Evolutionary conservation across 495 filamentous ascomycete species (phyloP).

Genomic region (Trichoderma erinaceum): DNA sequence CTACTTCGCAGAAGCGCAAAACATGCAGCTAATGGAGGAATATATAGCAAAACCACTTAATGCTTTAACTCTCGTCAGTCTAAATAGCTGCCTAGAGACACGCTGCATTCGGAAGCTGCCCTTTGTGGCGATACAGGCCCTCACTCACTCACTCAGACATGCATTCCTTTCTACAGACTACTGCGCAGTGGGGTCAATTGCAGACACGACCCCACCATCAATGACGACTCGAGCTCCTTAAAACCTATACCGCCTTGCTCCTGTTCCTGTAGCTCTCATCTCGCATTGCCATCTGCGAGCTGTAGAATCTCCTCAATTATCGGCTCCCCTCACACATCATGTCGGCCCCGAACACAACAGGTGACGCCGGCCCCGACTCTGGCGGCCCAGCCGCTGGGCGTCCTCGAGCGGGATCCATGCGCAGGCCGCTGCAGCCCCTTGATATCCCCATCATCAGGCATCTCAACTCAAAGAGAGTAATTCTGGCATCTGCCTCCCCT

Average conservation of each 20-base stretch:
- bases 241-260: conserved; percentile 10
- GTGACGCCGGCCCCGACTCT: not conserved
- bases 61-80: no score
- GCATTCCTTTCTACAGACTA: not conserved
- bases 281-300: not conserved
- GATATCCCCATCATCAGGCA: conserved; percentile 67
- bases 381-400: conserved; percentile 28
- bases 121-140: no score
- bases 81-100: no score
- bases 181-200: not conserved
- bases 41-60: no score
- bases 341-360: not conserved
- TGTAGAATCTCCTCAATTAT: not conserved
- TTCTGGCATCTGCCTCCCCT: conserved; percentile 85
- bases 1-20: no score
- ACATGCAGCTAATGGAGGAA: no score
- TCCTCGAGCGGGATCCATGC: conserved; percentile 25
- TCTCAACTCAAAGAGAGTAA: conserved; percentile 66
- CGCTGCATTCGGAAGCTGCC: no score
- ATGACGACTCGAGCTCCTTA: conserved; percentile 12
- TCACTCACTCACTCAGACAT: not conserved
- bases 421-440: conserved; percentile 51
- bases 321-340: not conserved
- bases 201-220: conserved; percentile 2
- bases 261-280: not conserved